Evolutionary conservation across 2,329 filamentous ascomycete genomes (phyloP).

Genomic region (Fusarium proliferatum): DNA sequence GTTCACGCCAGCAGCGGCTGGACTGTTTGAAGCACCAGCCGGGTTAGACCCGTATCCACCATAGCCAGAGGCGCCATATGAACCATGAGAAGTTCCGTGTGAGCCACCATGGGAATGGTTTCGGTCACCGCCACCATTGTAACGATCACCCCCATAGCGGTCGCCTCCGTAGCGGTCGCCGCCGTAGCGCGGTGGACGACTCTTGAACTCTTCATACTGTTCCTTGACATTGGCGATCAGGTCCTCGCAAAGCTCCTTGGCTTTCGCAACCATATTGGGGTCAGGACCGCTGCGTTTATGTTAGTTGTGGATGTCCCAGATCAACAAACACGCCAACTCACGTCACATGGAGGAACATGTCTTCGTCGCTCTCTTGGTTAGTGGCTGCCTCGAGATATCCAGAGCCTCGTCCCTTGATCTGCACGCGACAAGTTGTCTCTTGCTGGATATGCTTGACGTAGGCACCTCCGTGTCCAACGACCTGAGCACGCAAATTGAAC

Average conservation of each 20-base stretch:
- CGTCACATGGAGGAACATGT: slow-evolving; percentile 97
- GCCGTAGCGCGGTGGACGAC: slow-evolving; percentile 74
- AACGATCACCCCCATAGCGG: slow-evolving; percentile 59
- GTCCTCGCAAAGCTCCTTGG: slow-evolving; percentile 89
- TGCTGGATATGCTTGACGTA: slow-evolving; percentile 99
- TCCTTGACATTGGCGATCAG: slow-evolving; percentile 86
- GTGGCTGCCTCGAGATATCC: slow-evolving; percentile 92
- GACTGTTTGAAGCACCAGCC: slow-evolving; percentile 50
- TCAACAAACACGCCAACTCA: slow-evolving; percentile 57
- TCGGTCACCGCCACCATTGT: slow-evolving; percentile 53
- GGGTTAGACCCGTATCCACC: slow-evolving; percentile 47
- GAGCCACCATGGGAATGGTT: slow-evolving; percentile 47
- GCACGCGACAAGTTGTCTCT: slow-evolving; percentile 93
- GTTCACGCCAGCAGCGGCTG: slow-evolving; percentile 47
- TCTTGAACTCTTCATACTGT: slow-evolving; percentile 93
- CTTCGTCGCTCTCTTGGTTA: slow-evolving; percentile 91
- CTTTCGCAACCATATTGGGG: slow-evolving; percentile 83
- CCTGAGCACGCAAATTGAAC: slow-evolving; percentile 95
- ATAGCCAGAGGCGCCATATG: slow-evolving; percentile 45
- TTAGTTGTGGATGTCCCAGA: slow-evolving; percentile 46
- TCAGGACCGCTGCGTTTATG: slow-evolving; percentile 78
- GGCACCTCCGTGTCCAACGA: slow-evolving; percentile 91
- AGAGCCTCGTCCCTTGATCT: slow-evolving; percentile 96
- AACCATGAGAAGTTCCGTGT: slow-evolving; percentile 42
- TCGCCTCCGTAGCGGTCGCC: slow-evolving; percentile 50